These are phyloP conservation scores for Dendryphion nanum DNA, from an alignment of 2,329 filamentous ascomycete species.

Conservation along the genomic window DNA sequence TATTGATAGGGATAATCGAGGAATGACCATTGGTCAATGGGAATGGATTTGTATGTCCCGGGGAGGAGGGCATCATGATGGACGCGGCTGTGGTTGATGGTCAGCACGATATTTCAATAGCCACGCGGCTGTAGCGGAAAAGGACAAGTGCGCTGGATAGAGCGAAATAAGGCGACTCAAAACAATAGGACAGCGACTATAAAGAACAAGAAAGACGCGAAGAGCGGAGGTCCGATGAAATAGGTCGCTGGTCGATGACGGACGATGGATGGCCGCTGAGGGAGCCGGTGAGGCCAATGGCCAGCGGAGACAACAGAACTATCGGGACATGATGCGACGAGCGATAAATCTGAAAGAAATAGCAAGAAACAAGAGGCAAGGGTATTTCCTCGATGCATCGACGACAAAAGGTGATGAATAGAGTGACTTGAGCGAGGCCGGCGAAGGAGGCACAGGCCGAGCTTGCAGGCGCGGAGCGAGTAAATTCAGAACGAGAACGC, in stretches of 20 bases:
- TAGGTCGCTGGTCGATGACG: constrained; percentile 31
- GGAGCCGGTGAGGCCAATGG: constrained; percentile 21
- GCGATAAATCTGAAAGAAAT: background rate
- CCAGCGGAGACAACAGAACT: constrained; percentile 6
- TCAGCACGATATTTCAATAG: constrained; percentile 42
- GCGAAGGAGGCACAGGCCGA: constrained; percentile 13
- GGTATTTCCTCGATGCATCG: constrained; percentile 27
- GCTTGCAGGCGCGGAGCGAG: constrained; percentile 11
- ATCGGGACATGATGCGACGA: background rate
- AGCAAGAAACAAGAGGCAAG: background rate
- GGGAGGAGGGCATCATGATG: constrained; percentile 61
- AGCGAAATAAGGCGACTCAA: constrained; percentile 44
- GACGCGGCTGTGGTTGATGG: constrained; percentile 54
- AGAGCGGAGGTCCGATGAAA: constrained; percentile 41
- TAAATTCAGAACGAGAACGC: constrained; percentile 33
- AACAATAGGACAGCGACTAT: constrained; percentile 34
- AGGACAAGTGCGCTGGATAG: constrained; percentile 37
- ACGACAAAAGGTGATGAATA: constrained; percentile 32
- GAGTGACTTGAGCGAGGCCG: constrained; percentile 33
- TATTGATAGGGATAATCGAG: constrained; percentile 54
- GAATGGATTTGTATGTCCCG: constrained; percentile 61
- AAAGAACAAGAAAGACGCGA: constrained; percentile 20
- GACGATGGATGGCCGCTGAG: constrained; percentile 26
- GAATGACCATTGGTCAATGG: constrained; percentile 67
- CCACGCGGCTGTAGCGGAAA: constrained; percentile 27